Base-by-base conservation (phyloP, 257 asterid genomes). In the Capsicum pubescens region DNA sequence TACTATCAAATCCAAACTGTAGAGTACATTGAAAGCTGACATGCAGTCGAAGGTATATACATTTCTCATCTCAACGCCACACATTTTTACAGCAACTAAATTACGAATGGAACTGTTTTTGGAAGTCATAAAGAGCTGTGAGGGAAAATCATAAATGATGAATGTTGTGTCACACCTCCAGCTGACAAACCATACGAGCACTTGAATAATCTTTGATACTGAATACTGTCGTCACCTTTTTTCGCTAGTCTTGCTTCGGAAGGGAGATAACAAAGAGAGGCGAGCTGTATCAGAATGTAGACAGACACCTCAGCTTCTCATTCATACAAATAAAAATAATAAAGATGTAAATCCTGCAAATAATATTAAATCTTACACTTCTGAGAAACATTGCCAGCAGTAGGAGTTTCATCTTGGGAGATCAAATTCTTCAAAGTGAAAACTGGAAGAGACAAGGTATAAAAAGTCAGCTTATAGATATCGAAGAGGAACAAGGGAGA, bases 361-460 rank as follows among this genome's bases (percentile, higher is more conserved):
- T 5, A 84, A 44, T 13, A 61, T 50, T n/a, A 54, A 69, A 55
- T 85, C 99, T 92, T 85, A 94, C 98, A 84, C 90, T 96, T 96
- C 69, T 88, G 96, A 50, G 92, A 88, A 85, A 88, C 86, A 69
- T 83, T 87, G 80, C 95, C 92, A 48, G 89, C 86, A 15, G 84
- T 39, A 16, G 98, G 78, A 61, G 90, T 85, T 87, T 92, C 98
- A 50, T 94, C 98, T 86, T 88, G 94, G 14, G 92, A 92, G 85
- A 93, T 91, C 63, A 94, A 91, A 85, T 91, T 96, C 92, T 92
- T 94, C 80, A 96, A 85, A 79, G 97, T 96, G 87, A 87, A 83
- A 88, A 88, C 99, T 96, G 97, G 77, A 89, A 67, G 84, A 67
- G 56, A 55, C 59, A 54, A 50, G 70, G 36, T 50, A 44, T 67